phyloP scores from a whole-genome alignment of 768 basidiomycete species.

The Hortiboletus campestris region DNA sequence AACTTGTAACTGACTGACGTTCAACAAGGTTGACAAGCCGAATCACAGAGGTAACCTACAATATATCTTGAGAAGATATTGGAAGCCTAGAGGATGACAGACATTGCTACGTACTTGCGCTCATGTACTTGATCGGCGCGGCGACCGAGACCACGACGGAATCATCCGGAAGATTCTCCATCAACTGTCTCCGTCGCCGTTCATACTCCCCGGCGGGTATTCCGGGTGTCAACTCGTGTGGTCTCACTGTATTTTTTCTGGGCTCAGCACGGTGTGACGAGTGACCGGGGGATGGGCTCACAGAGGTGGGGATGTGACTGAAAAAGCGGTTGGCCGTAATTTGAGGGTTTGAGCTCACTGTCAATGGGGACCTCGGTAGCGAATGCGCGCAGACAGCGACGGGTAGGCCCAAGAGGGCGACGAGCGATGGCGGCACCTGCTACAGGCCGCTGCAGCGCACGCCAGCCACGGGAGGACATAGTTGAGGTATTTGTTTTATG shows the following conservation, averaged over 20 bases:
- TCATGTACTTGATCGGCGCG: slow-evolving; percentile 84
- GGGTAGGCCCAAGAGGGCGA: neutral
- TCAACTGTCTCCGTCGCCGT: slow-evolving; percentile 58
- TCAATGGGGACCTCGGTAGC: slow-evolving; percentile 33
- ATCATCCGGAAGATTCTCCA: slow-evolving; percentile 71
- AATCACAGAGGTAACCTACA: slow-evolving; percentile 48
- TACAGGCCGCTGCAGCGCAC: slow-evolving; percentile 8
- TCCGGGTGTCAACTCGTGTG: slow-evolving; percentile 78
- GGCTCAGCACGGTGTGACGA: slow-evolving; percentile 4
- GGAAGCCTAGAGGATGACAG: slow-evolving; percentile 9
- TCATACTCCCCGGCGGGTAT: slow-evolving; percentile 80
- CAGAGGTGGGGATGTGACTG: slow-evolving; percentile 82
- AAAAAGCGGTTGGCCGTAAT: slow-evolving; percentile 75
- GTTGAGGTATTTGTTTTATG: neutral
- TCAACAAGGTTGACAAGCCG: slow-evolving; percentile 7
- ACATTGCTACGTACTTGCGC: slow-evolving; percentile 54
- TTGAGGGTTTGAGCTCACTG: slow-evolving; percentile 58
- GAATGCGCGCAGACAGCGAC: slow-evolving; percentile 22
- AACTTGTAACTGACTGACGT: slow-evolving; percentile 77
- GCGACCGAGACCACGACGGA: slow-evolving; percentile 76
- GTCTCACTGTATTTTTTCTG: slow-evolving; percentile 40
- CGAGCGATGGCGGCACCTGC: neutral
- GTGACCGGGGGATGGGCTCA: slow-evolving; percentile 31
- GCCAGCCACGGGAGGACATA: slow-evolving; percentile 24
- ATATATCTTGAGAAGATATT: slow-evolving; percentile 52